Conservation (phyloP, 495 filamentous ascomycete species). For the Podospora didyma region DNA sequence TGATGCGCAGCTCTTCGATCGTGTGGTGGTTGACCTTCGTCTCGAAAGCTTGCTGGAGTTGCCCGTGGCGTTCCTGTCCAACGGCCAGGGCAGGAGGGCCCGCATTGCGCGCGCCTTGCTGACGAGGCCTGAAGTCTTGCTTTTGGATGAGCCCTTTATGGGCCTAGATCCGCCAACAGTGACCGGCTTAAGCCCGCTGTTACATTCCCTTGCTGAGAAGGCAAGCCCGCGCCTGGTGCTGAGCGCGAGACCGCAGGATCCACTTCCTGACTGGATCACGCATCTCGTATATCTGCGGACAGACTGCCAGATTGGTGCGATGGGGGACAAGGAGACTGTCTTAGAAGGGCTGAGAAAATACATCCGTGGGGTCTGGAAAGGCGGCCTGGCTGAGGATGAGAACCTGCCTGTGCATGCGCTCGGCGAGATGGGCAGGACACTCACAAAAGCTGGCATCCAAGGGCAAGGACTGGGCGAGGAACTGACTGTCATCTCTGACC, state of each 20-base stretch:
- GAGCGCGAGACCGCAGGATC: constrained; percentile 77
- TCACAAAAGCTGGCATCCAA: constrained; percentile 43
- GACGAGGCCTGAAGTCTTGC: constrained; percentile 69
- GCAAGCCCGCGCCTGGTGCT: constrained; percentile 68
- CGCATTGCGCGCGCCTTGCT: constrained; percentile 83
- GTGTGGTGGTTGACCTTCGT: constrained; percentile 62
- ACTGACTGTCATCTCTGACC: not conserved
- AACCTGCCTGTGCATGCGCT: constrained; percentile 41
- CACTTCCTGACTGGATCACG: constrained; percentile 84
- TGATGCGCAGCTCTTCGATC: constrained; percentile 45
- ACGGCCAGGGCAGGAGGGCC: constrained; percentile 84
- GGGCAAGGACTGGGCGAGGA: constrained; percentile 30
- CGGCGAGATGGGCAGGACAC: constrained; percentile 45
- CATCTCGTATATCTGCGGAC: constrained; percentile 68
- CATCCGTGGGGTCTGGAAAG: constrained; percentile 35
- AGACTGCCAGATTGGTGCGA: constrained; percentile 50
- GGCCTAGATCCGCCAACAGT: constrained; percentile 84
- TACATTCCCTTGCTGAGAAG: constrained; percentile 59
- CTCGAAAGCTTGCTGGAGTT: constrained; percentile 64
- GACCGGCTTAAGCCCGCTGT: constrained; percentile 61
- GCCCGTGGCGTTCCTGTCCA: constrained; percentile 83
- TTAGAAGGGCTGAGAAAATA: constrained; percentile 42
- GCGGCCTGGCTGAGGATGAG: constrained; percentile 28
- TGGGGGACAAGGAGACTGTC: constrained; percentile 54
- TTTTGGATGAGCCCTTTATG: constrained; percentile 97